These are phyloP conservation scores for Tetraselmis striata DNA, from an alignment of 139 green algal species.

Conservation along the genomic window DNA sequence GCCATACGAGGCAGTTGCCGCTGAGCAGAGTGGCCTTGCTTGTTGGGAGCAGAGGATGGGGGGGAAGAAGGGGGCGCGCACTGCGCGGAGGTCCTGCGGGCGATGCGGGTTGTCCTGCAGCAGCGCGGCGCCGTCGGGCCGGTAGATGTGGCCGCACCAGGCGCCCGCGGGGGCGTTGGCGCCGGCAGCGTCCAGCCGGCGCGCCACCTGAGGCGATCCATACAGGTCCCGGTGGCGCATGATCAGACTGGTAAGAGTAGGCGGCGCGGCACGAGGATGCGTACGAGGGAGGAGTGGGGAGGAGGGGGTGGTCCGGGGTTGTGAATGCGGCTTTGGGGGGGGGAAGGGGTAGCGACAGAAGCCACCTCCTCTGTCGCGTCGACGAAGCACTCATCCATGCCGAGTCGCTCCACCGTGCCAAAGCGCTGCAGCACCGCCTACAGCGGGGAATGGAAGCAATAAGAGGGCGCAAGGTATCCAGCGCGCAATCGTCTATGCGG, in stretches of 20 bases:
- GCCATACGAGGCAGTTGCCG: no score
- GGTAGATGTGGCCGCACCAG: conserved; percentile 43
- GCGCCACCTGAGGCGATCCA: no score
- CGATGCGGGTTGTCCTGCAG: conserved; percentile 50
- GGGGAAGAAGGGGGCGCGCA: background rate
- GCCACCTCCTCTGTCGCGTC: conserved; percentile 51
- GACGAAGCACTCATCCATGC: conserved; percentile 66
- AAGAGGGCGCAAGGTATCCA: no score
- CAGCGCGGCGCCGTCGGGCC: conserved; percentile 15
- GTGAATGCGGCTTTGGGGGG: conserved; percentile 1
- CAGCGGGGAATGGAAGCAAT: no score
- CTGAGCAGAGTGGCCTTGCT: no score
- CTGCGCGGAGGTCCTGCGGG: conserved; percentile 53
- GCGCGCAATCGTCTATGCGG: no score
- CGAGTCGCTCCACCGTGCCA: conserved; percentile 24
- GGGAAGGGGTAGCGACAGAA: background rate
- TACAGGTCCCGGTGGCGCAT: no score
- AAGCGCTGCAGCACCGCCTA: conserved; percentile 36
- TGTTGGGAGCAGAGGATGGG: no score
- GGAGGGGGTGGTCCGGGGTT: no score
- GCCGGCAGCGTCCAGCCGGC: conserved; percentile 13
- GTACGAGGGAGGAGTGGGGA: no score
- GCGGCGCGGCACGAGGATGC: no score
- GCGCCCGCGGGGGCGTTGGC: background rate
- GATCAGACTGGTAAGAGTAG: no score